Conservation (phyloP, 2,329 filamentous ascomycete genomes). For the Fusarium coffeatum region DNA sequence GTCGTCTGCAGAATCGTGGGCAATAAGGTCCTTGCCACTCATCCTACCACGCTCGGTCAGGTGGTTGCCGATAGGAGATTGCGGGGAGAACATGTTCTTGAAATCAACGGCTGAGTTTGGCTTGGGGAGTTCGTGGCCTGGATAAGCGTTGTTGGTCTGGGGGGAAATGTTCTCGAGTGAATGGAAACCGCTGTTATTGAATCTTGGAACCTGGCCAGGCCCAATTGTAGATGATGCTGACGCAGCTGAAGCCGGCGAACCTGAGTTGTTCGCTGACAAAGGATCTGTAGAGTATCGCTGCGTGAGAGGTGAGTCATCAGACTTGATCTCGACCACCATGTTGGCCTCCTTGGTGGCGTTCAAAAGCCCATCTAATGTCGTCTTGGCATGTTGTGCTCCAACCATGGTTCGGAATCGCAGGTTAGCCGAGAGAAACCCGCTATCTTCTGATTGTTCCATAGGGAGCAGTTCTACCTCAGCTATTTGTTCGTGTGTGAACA, state of each 20-base stretch:
- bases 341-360: constrained; percentile 61
- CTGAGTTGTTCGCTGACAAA: constrained; percentile 27
- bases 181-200: constrained; percentile 71
- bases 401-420: constrained; percentile 63
- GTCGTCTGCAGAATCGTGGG: constrained; percentile 70
- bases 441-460: constrained; percentile 61
- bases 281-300: constrained; percentile 45
- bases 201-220: constrained; percentile 67
- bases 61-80: constrained; percentile 78
- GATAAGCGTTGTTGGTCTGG: constrained; percentile 65
- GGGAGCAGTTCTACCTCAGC: constrained; percentile 63
- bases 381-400: constrained; percentile 68
- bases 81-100: constrained; percentile 76
- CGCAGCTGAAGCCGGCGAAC: constrained; percentile 48
- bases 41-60: constrained; percentile 70
- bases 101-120: constrained; percentile 65
- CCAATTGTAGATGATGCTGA: constrained; percentile 52
- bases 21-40: constrained; percentile 78
- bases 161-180: constrained; percentile 71
- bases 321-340: constrained; percentile 69
- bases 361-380: constrained; percentile 67
- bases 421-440: constrained; percentile 63
- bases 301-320: constrained; percentile 51
- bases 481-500: constrained; percentile 67
- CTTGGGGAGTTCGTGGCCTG: constrained; percentile 68